Percentiles rank a stretch among this genome's conserved stretches.
phyloP scores from a whole-genome alignment of 1,284 basidiomycete species.

The Fomitiporia mediterranea region DNA sequence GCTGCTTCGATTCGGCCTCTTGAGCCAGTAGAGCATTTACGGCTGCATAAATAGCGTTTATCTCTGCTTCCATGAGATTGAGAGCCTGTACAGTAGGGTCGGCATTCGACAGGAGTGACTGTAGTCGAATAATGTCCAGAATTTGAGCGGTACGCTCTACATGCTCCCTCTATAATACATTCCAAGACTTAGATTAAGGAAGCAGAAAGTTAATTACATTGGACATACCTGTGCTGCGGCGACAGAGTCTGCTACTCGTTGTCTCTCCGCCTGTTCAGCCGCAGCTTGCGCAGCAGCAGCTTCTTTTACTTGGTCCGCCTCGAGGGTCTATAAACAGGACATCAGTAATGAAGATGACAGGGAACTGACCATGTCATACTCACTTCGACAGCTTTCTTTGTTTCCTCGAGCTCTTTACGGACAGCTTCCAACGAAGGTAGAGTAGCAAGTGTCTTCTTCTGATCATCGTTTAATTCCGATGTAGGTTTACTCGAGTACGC shows the following conservation, averaged over 20 bases:
- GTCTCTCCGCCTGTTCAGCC: constrained; percentile 48
- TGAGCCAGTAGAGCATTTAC: constrained; percentile 51
- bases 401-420: constrained; percentile 75
- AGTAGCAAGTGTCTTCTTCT: constrained; percentile 63
- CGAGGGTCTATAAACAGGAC: constrained; percentile 45
- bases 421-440: constrained; percentile 72
- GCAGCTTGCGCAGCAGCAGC: constrained; percentile 48
- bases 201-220: constrained; percentile 5
- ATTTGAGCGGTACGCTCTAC: constrained; percentile 45
- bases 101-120: constrained; percentile 47
- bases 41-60: constrained; percentile 46
- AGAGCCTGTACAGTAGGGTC: constrained; percentile 41
- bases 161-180: constrained; percentile 33
- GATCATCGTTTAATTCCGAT: constrained; percentile 79
- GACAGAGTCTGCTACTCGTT: constrained; percentile 50
- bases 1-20: constrained; percentile 44
- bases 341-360: constrained; percentile 4
- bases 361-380: constrained; percentile 22
- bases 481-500: constrained; percentile 60
- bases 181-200: not conserved
- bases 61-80: constrained; percentile 47
- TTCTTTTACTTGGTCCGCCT: constrained; percentile 58
- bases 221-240: constrained; percentile 53
- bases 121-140: constrained; percentile 61
- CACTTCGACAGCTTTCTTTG: constrained; percentile 79